Evolutionary conservation across 83 land plant genomes (phyloP), one percentile per base, ranked within the genome.

Genomic region (Thuja plicata): DNA sequence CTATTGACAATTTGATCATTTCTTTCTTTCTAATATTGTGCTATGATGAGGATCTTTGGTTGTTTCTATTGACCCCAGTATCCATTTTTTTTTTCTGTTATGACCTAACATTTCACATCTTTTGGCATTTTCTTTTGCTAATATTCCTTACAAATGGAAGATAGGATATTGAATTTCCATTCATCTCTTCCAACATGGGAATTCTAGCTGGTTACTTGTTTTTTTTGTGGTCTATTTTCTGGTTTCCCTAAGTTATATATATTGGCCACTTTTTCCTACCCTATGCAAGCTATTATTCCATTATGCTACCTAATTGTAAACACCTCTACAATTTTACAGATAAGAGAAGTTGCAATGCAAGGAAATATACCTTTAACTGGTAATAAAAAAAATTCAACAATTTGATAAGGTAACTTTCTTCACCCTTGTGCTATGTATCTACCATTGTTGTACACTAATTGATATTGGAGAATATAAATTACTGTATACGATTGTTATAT

Each of bases 341-440:
- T 91, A 34, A 37, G 70, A 87, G 60, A 82, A 52, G 92, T 84
- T 37, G 90, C 92, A 73, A 74, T 54, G 84, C 70, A 84, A 73
- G 88, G 74, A 73, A 89, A 80, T 80, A 55, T 91, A 73, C 73
- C 84, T 35, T 71, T 91, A 88, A 83, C 76, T 3, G 92, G 90
- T 86, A 73, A 89, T n/a, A 87, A 91, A 91, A 57, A 76, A 89
- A 8, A 89, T 80, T 21, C 81, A 89, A 84, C 86, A 89, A 52
- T 87, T 91, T 87, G 92, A 91, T 77, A 89, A 91, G 90, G 92
- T 89, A 87, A 35, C 57, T 54, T 54, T 54, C 17, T 54, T 54
- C 19, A 16, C 57, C 12, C 57, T 54, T 54, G 57, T 54, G 57
- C 57, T 54, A 54, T 54, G 16, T 3, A 54, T 52, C 16, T 52